Percentiles rank a stretch among this genome's conserved stretches.
Conservation (phyloP, 2,329 filamentous ascomycete genomes). For the Stenocarpella maydis region DNA sequence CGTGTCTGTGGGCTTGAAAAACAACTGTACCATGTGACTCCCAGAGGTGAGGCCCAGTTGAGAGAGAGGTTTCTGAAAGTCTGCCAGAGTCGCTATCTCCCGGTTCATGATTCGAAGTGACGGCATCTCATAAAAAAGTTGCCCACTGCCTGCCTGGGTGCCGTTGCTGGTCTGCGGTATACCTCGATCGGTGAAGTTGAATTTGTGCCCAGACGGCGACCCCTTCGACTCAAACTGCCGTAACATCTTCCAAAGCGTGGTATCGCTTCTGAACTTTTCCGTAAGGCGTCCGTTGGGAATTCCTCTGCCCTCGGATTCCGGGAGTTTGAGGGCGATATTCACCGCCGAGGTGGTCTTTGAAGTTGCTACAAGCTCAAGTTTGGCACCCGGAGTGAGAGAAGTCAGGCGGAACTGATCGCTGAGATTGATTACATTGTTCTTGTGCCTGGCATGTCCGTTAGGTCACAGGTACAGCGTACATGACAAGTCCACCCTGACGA, state of each 20-base stretch:
- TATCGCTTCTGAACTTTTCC: constrained; percentile 88
- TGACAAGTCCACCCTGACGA: not conserved
- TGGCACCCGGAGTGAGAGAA: constrained; percentile 84
- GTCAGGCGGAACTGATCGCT: constrained; percentile 85
- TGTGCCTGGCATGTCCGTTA: constrained; percentile 63
- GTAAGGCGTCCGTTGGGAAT: constrained; percentile 73
- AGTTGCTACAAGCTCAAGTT: constrained; percentile 88
- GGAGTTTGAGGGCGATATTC: constrained; percentile 87
- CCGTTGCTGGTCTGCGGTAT: constrained; percentile 69
- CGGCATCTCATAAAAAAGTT: constrained; percentile 88
- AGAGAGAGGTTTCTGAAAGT: constrained; percentile 87
- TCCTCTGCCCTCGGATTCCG: constrained; percentile 71
- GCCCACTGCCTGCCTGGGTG: constrained; percentile 68
- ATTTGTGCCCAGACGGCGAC: constrained; percentile 64
- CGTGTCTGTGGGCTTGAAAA: constrained; percentile 77
- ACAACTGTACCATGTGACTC: constrained; percentile 79
- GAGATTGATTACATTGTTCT: constrained; percentile 86
- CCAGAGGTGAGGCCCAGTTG: constrained; percentile 90
- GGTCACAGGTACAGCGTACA: no score
- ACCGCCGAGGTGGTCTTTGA: constrained; percentile 87
- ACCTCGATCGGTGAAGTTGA: constrained; percentile 87
- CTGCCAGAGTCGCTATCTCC: constrained; percentile 77
- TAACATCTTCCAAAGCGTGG: constrained; percentile 87
- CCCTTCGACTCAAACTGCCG: constrained; percentile 87
- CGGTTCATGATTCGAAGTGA: constrained; percentile 84